Base-by-base conservation (phyloP, 139 green algal genomes). In the Edaphochlamys debaryana region DNA sequence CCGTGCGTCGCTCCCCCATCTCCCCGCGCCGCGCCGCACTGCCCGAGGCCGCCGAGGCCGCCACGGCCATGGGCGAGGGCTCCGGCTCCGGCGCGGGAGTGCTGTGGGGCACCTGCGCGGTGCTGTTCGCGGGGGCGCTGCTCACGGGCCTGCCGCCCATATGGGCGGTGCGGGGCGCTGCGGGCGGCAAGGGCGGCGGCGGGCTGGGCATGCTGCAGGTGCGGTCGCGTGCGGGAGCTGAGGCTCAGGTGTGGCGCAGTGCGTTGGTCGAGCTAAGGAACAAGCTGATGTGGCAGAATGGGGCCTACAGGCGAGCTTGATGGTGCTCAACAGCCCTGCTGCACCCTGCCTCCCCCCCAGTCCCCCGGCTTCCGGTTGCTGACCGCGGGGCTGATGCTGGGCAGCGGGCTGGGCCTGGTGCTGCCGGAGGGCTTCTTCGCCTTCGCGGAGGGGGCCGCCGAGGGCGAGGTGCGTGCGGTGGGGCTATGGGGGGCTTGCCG, bases 401-500 rank as follows among this genome's bases (percentile, higher is more conserved):
- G 78, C 34, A 84, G 78, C 50, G 78, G 78, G 4, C 67, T 84
- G 48, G 78, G 78, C 13, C 27, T 84, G 64, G 66, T 84, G 48
- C 3, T 84, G 9, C 78, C 78, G 3, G 78, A 84, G 78, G 78
- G 78, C 22, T 84, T 84, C 78, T 36, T 69, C 15, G n/a, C 78
- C 48, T 84, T 84, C 29, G 78, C 54, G 64, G 66, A 76, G 66
- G 40, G 41, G n/a, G n/a, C n/a, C 5, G 60, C 37, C 36, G 30
- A 54, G 30, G 25, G 6, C 38, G 56, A 56, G 42, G 71, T 56
- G 27, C 0, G 34, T 56, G 11, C 32, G 45, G 48, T 19, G 50
- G 34, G 69, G 48, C 37, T 48, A 7, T 15, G 66, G 66, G 30
- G 9, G 66, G 66, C 66, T 74, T 17, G 34, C 13, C 38, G 36